Base-by-base conservation (phyloP, 116 monocot genomes). In the Posidonia oceanica region DNA sequence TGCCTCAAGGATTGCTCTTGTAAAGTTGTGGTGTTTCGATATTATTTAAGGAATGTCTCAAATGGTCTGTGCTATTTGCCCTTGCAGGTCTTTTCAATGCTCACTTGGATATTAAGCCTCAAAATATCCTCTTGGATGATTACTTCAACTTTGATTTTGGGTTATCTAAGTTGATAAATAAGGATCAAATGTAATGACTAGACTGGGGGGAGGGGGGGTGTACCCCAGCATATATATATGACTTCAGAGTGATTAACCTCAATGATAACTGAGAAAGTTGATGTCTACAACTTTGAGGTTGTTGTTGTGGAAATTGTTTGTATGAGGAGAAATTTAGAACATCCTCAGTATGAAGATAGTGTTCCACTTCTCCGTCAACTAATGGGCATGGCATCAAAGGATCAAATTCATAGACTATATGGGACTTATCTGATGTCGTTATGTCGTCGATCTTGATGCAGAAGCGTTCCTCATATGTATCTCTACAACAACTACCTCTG, bases 261-360 rank as follows among this genome's bases (percentile, higher is more conserved):
- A 44, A 52, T 13, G 20, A 70, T 87, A 23, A 85, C 80, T 0
- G 42, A 75, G 3, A 91, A 91, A 69, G 83, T 78, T 3, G 90
- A 91, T 20, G 82, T 87, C 11, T 91, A 82, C 36, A 84, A 87
- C 64, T 91, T 85, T 3, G 85, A 85, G 1, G 84, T 91, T 15
- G 59, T 91, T 67, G 20, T 87, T 62, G 36, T 91, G 22, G 87
- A 91, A 77, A 73, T 87, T 18, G 59, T 90, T 8, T 80, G 79
- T 14, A 78, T 80, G 21, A 77, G 80, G 72, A 86, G 42, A 75
- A 83, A 79, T 20, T 17, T 89, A 17, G 75, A 84, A 36, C 0
- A 3, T 7, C 20, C 72, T 16, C 61, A 22, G 16, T 29, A 29
- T 20, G 42, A 16, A 48, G 61, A 41, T 6, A 56, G 39, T 41